Percentiles rank a stretch among this genome's conserved stretches.
Conservation (phyloP, 768 basidiomycete genomes). For the Dictyophora rubrovolvata region DNA sequence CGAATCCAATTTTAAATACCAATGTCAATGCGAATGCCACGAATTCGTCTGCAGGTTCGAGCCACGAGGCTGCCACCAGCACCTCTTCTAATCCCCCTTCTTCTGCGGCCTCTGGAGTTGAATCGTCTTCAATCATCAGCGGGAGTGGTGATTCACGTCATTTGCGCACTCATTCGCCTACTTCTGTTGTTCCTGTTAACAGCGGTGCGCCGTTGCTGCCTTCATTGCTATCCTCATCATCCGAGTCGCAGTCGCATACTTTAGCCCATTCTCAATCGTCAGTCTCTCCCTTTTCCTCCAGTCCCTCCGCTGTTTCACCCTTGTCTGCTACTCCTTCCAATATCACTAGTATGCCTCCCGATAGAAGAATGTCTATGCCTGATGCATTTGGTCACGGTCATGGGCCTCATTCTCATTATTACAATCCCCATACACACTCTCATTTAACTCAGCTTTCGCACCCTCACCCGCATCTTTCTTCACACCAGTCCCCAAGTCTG, state of each 20-base stretch:
- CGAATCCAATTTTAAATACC: neutral
- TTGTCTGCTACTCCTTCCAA: conserved; percentile 42
- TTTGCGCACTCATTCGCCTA: neutral
- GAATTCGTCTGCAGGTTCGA: neutral
- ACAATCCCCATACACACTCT: conserved; percentile 33
- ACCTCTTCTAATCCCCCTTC: neutral
- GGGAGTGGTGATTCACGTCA: neutral
- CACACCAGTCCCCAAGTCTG: neutral
- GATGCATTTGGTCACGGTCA: conserved; percentile 14
- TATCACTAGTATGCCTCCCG: conserved; percentile 35
- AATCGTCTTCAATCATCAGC: neutral
- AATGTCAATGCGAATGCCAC: neutral
- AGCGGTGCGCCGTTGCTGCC: neutral
- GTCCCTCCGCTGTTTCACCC: conserved; percentile 18
- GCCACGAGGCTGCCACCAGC: conserved; percentile 6
- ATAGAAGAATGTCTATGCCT: conserved; percentile 72
- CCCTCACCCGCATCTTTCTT: conserved; percentile 16
- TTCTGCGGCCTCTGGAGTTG: neutral
- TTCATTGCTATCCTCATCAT: conserved; percentile 34
- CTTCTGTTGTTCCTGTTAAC: neutral
- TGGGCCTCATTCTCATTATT: conserved; percentile 28
- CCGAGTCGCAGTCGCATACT: conserved; percentile 30
- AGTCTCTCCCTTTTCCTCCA: conserved; percentile 15
- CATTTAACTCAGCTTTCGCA: conserved; percentile 41
- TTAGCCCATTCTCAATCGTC: conserved; percentile 14